A percentile compares a stretch with the other conserved stretches of the same genome.
phyloP scores from a whole-genome alignment of 306 rosid species.

The Rosa multiflora region DNA sequence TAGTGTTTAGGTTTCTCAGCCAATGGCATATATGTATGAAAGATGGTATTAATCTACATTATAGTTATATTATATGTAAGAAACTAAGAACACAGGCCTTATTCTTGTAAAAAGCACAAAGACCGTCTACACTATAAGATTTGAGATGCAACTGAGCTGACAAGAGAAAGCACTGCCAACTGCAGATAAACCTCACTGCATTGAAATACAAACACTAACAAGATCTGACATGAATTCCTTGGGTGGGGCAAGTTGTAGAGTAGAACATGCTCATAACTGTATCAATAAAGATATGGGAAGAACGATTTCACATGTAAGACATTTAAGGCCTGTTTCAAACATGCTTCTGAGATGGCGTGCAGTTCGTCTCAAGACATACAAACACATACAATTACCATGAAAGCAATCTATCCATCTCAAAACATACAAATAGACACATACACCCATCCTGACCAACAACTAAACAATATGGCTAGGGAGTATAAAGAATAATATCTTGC shows the following conservation, averaged over 20 bases:
- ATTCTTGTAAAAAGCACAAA: background rate
- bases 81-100: background rate
- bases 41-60: background rate
- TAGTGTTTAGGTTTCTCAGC: conserved; percentile 24
- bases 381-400: background rate
- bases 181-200: background rate
- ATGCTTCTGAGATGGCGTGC: background rate
- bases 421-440: background rate
- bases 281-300: conserved; percentile 2
- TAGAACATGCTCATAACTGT: background rate
- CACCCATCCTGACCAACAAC: conserved; percentile 4
- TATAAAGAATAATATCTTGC: conserved; percentile 39
- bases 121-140: background rate
- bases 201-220: background rate
- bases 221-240: background rate
- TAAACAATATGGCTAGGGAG: conserved; percentile 1
- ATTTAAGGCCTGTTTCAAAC: background rate
- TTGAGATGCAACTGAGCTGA: background rate
- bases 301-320: background rate
- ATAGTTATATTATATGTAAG: background rate
- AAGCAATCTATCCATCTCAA: background rate
- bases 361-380: conserved; percentile 6
- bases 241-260: background rate
- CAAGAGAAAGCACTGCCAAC: background rate
- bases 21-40: background rate